These are phyloP conservation scores for Starmera caribaea DNA, from an alignment of 805 yeast species.

Conservation along the genomic window DNA sequence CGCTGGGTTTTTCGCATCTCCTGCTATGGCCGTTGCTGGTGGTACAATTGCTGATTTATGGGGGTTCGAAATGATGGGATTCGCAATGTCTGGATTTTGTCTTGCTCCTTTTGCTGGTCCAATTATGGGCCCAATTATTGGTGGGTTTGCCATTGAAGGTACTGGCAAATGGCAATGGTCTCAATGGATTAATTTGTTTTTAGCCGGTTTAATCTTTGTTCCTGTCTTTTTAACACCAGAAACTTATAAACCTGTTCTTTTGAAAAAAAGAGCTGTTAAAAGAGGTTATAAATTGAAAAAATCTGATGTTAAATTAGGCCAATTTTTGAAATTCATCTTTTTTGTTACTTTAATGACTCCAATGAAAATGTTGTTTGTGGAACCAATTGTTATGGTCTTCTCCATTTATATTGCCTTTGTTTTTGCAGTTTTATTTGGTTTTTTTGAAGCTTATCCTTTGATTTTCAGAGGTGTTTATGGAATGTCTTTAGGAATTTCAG, in stretches of 20 bases:
- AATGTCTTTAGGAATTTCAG: constrained; percentile 53
- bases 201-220: constrained; percentile 44
- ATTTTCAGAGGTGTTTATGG: constrained; percentile 57
- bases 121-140: constrained; percentile 64
- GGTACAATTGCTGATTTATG: constrained; percentile 79
- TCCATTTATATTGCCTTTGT: constrained; percentile 65
- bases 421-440: constrained; percentile 70
- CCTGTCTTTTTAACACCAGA: constrained; percentile 47
- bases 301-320: constrained; percentile 22
- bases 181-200: constrained; percentile 62
- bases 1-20: constrained; percentile 69
- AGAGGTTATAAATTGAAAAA: constrained; percentile 43
- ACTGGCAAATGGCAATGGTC: constrained; percentile 62
- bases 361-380: constrained; percentile 55
- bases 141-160: constrained; percentile 51
- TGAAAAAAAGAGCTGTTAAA: constrained; percentile 48
- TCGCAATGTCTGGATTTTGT: constrained; percentile 74
- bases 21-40: constrained; percentile 76
- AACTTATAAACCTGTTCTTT: constrained; percentile 60
- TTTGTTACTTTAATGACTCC: constrained; percentile 52
- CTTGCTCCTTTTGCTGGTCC: constrained; percentile 79
- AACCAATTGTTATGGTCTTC: constrained; percentile 66
- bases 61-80: constrained; percentile 51
- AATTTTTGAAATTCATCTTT: constrained; percentile 35
- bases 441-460: constrained; percentile 72